Conservation (phyloP, 352 stramenopile species). For the Thalassiosira hispida region DNA sequence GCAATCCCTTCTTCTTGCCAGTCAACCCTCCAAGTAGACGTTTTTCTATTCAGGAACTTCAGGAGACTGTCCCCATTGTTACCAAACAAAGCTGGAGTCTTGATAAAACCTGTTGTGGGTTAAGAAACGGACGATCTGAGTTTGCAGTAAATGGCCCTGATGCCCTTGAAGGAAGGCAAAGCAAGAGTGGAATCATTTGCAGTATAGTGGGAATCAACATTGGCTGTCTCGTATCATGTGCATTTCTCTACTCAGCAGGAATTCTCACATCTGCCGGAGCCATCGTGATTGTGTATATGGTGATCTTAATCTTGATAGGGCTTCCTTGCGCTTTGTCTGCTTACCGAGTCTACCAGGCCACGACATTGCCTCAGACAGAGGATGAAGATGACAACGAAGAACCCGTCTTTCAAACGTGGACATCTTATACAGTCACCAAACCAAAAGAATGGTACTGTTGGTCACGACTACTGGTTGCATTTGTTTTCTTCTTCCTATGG, state of each 20-base stretch:
- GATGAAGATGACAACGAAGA: not conserved
- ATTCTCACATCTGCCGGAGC: not conserved
- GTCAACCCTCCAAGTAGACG: not conserved
- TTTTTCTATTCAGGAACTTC: constrained; percentile 2
- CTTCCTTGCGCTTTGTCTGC: not conserved
- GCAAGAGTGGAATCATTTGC: constrained; percentile 2
- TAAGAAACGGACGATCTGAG: not conserved
- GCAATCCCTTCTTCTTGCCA: constrained; percentile 1
- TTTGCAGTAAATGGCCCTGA: not conserved
- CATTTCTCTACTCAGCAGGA: not conserved
- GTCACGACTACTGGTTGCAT: constrained; percentile 42
- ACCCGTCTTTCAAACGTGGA: constrained; percentile 40
- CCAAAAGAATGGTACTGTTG: constrained; percentile 40
- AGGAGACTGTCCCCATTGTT: not conserved
- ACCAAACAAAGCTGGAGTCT: constrained; percentile 1
- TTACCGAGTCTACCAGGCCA: constrained; percentile 1
- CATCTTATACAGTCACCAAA: constrained; percentile 35
- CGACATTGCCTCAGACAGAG: not conserved
- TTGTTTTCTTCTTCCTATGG: constrained; percentile 1
- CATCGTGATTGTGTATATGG: not conserved
- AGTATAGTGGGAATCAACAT: constrained; percentile 4
- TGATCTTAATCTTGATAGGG: not conserved
- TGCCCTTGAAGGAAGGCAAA: not conserved
- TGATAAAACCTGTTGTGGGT: constrained; percentile 3
- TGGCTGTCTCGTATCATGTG: not conserved